Base-by-base conservation (phyloP, 2,329 filamentous ascomycete genomes). In the Colletotrichum sp. region DNA sequence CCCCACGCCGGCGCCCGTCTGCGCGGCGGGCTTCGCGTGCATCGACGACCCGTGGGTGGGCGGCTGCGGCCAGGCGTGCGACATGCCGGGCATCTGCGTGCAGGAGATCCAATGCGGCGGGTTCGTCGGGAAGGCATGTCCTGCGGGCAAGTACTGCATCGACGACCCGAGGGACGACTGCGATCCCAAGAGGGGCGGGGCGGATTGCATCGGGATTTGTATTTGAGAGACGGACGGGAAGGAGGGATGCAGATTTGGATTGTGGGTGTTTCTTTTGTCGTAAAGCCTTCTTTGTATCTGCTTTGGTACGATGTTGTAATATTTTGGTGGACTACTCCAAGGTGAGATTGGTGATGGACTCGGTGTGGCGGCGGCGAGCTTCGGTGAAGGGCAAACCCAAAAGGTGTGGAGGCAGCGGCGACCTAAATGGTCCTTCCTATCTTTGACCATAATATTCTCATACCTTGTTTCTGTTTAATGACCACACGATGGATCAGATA, bases 41-140 rank as follows among this genome's bases (percentile, higher is more conserved):
- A 73, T 80, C 16, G 80, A 85, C 71, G 84, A 86, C 30, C 84
- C 85, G 13, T 81, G 84, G 48, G 28, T 36, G 7, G 12, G 79
- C 78, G 34, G 74, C 28, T 85, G 84, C 57, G 84, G 84, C 9
- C 77, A 84, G 80, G 81, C 84, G 5, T 85, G 84, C 69, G 84
- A 85, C 57, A 68, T 24, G 8, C 81, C 81, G 0, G 84, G 84
- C 3, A 84, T 85, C 28, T 86, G 82, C 60, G 77, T 83, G 2
- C 61, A 77, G 7, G 70, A 69, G 3, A 68, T 61, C 1, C 52
- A 34, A 1, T 85, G 83, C 26, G 78, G 77, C 4, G 83, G 83
- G 1, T 75, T 85, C 12, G 10, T 18, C 1, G 83, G 80, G 1
- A 30, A 63, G 1, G 2, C 18, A n/a, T 85, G 83, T 57, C 81